Conservation (phyloP, 2,329 filamentous ascomycete genomes). For the Fusarium phyllophilum region DNA sequence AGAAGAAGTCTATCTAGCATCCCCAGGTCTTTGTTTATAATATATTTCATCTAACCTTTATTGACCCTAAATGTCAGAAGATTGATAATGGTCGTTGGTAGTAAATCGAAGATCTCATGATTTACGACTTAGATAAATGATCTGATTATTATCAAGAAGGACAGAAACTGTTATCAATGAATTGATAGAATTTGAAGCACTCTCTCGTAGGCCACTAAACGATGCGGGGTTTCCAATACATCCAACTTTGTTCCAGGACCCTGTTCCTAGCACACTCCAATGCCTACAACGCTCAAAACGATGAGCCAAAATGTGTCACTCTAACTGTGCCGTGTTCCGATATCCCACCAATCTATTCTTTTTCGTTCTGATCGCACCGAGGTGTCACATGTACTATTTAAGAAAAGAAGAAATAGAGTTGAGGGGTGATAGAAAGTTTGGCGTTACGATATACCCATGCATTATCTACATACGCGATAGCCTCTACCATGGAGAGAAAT, state of each 20-base stretch:
- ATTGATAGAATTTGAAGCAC: background rate
- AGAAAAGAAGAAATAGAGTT: background rate
- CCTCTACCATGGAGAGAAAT: background rate
- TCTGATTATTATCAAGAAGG: background rate
- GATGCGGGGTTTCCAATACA: background rate
- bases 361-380: constrained; percentile 1
- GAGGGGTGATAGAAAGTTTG: background rate
- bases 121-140: background rate
- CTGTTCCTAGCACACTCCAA: background rate
- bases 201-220: background rate
- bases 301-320: background rate
- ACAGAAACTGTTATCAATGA: background rate
- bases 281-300: background rate
- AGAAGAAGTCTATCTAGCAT: background rate
- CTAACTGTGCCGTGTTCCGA: constrained; percentile 11
- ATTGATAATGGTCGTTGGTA: background rate
- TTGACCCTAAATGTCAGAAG: background rate
- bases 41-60: background rate
- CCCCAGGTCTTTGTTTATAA: background rate
- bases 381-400: constrained; percentile 13
- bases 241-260: constrained; percentile 1
- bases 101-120: background rate
- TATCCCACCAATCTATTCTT: background rate
- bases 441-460: background rate
- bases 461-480: background rate